These are phyloP conservation scores for Penicillium sp. DNA, from an alignment of 2,329 filamentous ascomycete genomes.

Conservation along the genomic window DNA sequence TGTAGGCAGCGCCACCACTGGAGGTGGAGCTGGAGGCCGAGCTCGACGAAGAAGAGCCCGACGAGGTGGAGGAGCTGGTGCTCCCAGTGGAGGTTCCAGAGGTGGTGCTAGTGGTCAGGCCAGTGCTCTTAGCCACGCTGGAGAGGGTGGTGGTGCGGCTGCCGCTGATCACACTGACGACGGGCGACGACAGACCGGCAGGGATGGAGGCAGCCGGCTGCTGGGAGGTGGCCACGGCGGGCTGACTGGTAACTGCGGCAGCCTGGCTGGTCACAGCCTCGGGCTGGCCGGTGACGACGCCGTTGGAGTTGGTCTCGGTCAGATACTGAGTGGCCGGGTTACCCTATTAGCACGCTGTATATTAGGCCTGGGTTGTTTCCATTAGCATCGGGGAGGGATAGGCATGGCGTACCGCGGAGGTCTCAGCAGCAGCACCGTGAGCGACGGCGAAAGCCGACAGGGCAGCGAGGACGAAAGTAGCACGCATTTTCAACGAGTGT, in stretches of 20 bases:
- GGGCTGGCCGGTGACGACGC: conserved; percentile 46
- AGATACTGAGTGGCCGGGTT: conserved; percentile 48
- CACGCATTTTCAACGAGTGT: conserved; percentile 45
- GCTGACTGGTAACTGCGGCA: conserved; percentile 29
- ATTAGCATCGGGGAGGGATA: too few relatives aligned
- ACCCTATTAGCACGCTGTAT: conserved; percentile 29
- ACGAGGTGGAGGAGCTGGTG: conserved; percentile 18
- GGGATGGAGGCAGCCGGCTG: conserved; percentile 43
- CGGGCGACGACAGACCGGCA: conserved; percentile 36
- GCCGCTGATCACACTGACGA: conserved; percentile 22
- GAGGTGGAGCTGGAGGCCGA: conserved; percentile 21
- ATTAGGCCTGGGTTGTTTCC: conserved; percentile 1
- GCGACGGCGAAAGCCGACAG: conserved; percentile 45
- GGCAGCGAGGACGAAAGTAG: conserved; percentile 45
- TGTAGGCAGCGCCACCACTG: conserved; percentile 34
- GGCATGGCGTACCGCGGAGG: conserved; percentile 23
- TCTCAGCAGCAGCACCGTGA: conserved; percentile 39
- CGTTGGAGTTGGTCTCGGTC: conserved; percentile 49
- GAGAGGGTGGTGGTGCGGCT: conserved; percentile 24
- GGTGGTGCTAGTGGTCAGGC: conserved; percentile 4
- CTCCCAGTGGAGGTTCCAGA: conserved; percentile 13
- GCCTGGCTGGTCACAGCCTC: conserved; percentile 29
- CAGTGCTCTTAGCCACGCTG: conserved; percentile 16
- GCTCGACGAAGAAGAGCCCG: conserved; percentile 12
- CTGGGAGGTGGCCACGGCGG: conserved; percentile 31